phyloP scores from a whole-genome alignment of 371 early-diverging fungal species.

The Blastocladiella emersonii region DNA sequence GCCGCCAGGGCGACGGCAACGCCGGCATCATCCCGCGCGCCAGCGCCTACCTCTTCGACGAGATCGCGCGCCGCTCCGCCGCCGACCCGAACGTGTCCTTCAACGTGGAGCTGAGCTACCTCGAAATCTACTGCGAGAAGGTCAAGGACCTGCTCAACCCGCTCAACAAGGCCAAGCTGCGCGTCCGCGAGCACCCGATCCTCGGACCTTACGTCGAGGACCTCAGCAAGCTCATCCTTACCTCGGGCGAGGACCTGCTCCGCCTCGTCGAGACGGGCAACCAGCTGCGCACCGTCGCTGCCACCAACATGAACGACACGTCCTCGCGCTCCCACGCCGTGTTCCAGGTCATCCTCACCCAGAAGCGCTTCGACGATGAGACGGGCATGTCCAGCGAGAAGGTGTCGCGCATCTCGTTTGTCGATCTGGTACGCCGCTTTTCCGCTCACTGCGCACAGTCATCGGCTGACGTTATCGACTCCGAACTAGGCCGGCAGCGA shows the following conservation, averaged over 20 bases:
- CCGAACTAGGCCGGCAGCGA: constrained; percentile 81
- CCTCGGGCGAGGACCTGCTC: neutral
- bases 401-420: constrained; percentile 52
- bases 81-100: constrained; percentile 32
- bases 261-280: neutral
- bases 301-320: constrained; percentile 92
- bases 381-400: constrained; percentile 60
- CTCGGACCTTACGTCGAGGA: constrained; percentile 90
- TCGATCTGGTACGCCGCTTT: constrained; percentile 1
- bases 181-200: constrained; percentile 75
- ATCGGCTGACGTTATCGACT: constrained; percentile 10
- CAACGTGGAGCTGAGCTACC: constrained; percentile 69
- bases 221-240: constrained; percentile 17
- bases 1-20: constrained; percentile 43
- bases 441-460: neutral
- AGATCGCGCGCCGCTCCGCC: neutral
- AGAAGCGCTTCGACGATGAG: constrained; percentile 39
- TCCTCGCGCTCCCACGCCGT: constrained; percentile 92
- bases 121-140: constrained; percentile 75
- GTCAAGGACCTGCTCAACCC: constrained; percentile 82
- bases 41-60: constrained; percentile 58
- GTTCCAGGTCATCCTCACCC: constrained; percentile 68
- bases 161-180: constrained; percentile 55
- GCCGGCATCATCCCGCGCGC: constrained; percentile 74
- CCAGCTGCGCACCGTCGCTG: constrained; percentile 74